Evolutionary conservation across 768 basidiomycete genomes (phyloP).

Genomic region (Hypsizygus marmoreus): DNA sequence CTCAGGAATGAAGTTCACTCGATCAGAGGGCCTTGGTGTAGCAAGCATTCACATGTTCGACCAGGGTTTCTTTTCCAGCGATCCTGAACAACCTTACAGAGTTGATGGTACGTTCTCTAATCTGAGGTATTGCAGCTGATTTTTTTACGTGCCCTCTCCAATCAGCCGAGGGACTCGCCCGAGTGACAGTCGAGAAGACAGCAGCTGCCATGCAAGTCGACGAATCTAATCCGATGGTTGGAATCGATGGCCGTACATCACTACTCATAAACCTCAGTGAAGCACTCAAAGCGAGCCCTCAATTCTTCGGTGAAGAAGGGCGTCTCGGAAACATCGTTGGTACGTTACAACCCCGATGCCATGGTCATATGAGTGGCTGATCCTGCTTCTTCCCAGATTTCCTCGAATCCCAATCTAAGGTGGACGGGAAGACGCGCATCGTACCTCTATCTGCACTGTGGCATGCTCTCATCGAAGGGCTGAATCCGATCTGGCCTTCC

Average conservation of each 20-base stretch:
- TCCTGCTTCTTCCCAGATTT: conserved; percentile 50
- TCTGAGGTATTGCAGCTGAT: background rate
- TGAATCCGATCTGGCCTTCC: conserved; percentile 89
- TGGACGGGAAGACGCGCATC: conserved; percentile 38
- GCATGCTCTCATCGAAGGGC: conserved; percentile 77
- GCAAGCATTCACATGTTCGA: conserved; percentile 91
- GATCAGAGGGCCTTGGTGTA: conserved; percentile 85
- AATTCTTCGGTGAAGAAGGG: conserved; percentile 73
- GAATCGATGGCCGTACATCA: conserved; percentile 81
- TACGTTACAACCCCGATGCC: too few relatives aligned
- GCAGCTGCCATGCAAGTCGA: conserved; percentile 79
- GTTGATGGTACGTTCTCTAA: conserved; percentile 71
- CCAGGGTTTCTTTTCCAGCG: conserved; percentile 78
- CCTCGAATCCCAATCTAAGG: conserved; percentile 56
- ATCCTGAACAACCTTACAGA: conserved; percentile 56
- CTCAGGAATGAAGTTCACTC: conserved; percentile 53
- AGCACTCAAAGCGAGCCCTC: conserved; percentile 65
- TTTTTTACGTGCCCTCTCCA: background rate
- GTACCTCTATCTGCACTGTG: conserved; percentile 81
- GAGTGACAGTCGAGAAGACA: conserved; percentile 60
- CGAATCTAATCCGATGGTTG: conserved; percentile 82
- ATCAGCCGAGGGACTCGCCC: conserved; percentile 69
- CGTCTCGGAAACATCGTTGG: conserved; percentile 85
- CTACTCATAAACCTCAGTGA: conserved; percentile 73
- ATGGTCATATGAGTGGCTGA: too few relatives aligned